Evolutionary conservation across 2,329 filamentous ascomycete genomes (phyloP).

Genomic region (Colletotrichum brevisporum): DNA sequence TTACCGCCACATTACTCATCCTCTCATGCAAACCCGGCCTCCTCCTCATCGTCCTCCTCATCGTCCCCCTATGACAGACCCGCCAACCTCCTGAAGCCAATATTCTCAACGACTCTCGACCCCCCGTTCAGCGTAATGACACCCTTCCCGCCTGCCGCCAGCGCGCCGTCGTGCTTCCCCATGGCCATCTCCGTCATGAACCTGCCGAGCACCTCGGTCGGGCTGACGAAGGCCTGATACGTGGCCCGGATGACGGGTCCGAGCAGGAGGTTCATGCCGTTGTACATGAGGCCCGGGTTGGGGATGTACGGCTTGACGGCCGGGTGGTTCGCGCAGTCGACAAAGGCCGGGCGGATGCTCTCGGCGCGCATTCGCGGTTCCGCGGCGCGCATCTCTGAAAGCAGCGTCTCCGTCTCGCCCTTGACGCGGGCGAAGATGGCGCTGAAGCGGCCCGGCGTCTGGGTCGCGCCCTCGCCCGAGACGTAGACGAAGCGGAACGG

Average conservation of each 20-base stretch:
- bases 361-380: constrained; percentile 66
- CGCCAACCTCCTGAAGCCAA: constrained; percentile 51
- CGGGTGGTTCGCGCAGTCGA: constrained; percentile 65
- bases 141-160: constrained; percentile 46
- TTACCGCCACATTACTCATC: not conserved
- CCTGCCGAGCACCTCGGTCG: constrained; percentile 59
- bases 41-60: no score
- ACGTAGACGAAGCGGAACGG: constrained; percentile 81
- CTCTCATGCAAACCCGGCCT: not conserved
- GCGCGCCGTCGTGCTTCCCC: constrained; percentile 51
- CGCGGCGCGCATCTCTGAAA: constrained; percentile 66
- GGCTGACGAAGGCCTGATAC: constrained; percentile 50
- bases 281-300: constrained; percentile 41
- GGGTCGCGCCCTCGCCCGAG: constrained; percentile 74
- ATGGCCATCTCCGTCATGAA: constrained; percentile 62
- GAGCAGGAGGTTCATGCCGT: constrained; percentile 41
- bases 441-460: constrained; percentile 68
- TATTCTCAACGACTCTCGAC: constrained; percentile 54
- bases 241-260: constrained; percentile 44
- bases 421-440: constrained; percentile 75
- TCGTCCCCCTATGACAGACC: constrained; percentile 41
- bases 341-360: constrained; percentile 70
- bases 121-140: constrained; percentile 51
- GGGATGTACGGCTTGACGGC: constrained; percentile 61
- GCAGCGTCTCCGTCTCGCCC: constrained; percentile 73